Evolutionary conservation across 139 green algal species (phyloP).

Genomic region (Nannochloris sp.): DNA sequence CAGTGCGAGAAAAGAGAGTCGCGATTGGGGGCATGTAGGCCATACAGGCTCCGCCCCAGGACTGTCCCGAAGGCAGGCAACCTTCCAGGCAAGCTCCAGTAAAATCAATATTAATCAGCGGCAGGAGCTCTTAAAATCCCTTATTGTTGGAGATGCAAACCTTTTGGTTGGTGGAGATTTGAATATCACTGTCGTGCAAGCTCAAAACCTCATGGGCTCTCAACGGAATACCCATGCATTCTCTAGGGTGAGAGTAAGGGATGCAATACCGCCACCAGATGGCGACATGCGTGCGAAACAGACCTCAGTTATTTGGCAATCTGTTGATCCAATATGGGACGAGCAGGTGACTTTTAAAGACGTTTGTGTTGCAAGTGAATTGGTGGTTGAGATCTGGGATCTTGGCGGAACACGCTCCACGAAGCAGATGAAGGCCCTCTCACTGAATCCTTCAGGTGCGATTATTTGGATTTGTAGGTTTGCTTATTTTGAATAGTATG

Average conservation of each 20-base stretch:
- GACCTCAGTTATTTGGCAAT: conserved; percentile 43
- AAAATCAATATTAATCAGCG: conserved; percentile 7
- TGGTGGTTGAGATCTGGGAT: conserved; percentile 61
- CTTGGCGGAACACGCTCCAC: conserved; percentile 29
- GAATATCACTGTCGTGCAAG: conserved; percentile 37
- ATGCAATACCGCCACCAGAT: conserved; percentile 18
- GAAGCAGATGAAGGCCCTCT: conserved; percentile 27
- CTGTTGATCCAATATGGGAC: conserved; percentile 36
- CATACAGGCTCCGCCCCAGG: neutral
- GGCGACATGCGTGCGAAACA: conserved; percentile 25
- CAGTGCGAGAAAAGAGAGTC: neutral
- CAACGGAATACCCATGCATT: conserved; percentile 35
- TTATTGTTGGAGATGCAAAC: conserved; percentile 25
- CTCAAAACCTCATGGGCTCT: conserved; percentile 25
- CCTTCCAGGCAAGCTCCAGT: neutral
- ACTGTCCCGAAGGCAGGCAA: neutral
- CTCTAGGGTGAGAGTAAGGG: conserved; percentile 29
- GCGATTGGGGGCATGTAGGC: neutral
- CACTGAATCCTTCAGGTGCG: conserved; percentile 14
- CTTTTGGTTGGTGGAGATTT: conserved; percentile 51
- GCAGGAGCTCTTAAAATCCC: conserved; percentile 29
- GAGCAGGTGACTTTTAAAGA: conserved; percentile 39
- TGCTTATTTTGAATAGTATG: neutral
- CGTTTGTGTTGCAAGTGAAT: conserved; percentile 36
- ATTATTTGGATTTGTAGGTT: conserved; percentile 8